Evolutionary conservation across 192 early-diverging fungal genomes (phyloP).

Genomic region (Entophlyctis luteolus): DNA sequence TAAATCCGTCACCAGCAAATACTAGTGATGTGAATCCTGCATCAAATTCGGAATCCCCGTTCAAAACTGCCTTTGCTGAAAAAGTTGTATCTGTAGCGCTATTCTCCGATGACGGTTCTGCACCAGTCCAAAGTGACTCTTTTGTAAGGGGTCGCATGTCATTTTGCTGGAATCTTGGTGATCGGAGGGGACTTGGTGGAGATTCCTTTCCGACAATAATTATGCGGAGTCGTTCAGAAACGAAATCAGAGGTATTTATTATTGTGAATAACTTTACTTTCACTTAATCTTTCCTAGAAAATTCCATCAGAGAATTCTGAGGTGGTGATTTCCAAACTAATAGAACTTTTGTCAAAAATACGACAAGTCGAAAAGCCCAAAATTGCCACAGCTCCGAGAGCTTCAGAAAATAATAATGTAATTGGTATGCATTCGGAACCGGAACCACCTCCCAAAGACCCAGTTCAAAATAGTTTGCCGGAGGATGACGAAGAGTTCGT

Average conservation of each 20-base stretch:
- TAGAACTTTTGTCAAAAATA: conserved; percentile 48
- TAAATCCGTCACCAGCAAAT: background rate
- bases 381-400: no score
- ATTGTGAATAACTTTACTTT: no score
- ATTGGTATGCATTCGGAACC: background rate
- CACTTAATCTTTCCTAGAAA: background rate
- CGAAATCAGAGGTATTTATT: conserved; percentile 41
- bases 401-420: background rate
- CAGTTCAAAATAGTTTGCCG: no score
- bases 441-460: background rate
- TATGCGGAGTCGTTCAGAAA: conserved; percentile 72
- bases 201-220: conserved; percentile 67
- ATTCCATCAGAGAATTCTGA: conserved; percentile 41
- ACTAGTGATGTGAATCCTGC: conserved; percentile 40
- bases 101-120: conserved; percentile 28
- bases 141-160: conserved; percentile 76
- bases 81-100: conserved; percentile 49
- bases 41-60: conserved; percentile 2
- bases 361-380: conserved; percentile 25
- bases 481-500: conserved; percentile 59
- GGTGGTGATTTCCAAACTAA: conserved; percentile 71
- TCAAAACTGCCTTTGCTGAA: conserved; percentile 42
- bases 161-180: conserved; percentile 62
- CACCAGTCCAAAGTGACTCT: conserved; percentile 58
- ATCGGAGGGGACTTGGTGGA: conserved; percentile 18